Evolutionary conservation across 495 filamentous ascomycete species (phyloP).

Genomic region (Aspergillus egyptiacus): DNA sequence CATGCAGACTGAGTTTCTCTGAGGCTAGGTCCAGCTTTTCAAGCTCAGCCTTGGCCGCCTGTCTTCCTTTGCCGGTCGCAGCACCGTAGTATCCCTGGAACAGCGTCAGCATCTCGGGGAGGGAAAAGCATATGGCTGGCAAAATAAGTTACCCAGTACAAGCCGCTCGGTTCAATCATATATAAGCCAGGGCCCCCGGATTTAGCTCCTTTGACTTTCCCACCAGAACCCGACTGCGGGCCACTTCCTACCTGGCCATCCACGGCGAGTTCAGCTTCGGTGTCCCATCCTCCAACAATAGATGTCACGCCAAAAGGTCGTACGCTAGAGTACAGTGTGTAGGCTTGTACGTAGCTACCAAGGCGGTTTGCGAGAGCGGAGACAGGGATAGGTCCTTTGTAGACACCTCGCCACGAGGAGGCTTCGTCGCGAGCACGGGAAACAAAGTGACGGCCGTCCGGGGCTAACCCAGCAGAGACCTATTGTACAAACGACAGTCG

Average conservation of each 20-base stretch:
- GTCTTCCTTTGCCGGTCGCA: slow-evolving; percentile 91
- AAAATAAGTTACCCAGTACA: slow-evolving; percentile 69
- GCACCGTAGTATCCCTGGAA: slow-evolving; percentile 88
- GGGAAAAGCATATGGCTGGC: not conserved
- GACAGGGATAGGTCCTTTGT: slow-evolving; percentile 86
- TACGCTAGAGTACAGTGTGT: slow-evolving; percentile 93
- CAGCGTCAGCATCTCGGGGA: slow-evolving; percentile 13
- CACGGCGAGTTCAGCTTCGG: slow-evolving; percentile 67
- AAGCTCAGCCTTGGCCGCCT: slow-evolving; percentile 93
- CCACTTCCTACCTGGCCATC: slow-evolving; percentile 84
- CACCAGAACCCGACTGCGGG: slow-evolving; percentile 69
- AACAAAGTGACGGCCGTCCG: slow-evolving; percentile 92
- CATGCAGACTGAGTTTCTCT: slow-evolving; percentile 65
- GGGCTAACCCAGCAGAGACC: slow-evolving; percentile 90
- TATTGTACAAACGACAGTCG: slow-evolving; percentile 26
- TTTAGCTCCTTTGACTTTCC: slow-evolving; percentile 66
- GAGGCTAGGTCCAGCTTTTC: slow-evolving; percentile 91
- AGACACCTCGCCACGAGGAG: slow-evolving; percentile 74
- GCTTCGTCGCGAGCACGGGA: slow-evolving; percentile 92
- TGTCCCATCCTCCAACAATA: slow-evolving; percentile 91
- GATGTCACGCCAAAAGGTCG: slow-evolving; percentile 94
- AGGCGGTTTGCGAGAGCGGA: slow-evolving; percentile 82
- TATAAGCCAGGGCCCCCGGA: slow-evolving; percentile 87
- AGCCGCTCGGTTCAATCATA: slow-evolving; percentile 96
- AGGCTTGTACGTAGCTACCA: slow-evolving; percentile 92